phyloP scores from a whole-genome alignment of 805 yeast species.

The Pichia thaimueangensis region DNA sequence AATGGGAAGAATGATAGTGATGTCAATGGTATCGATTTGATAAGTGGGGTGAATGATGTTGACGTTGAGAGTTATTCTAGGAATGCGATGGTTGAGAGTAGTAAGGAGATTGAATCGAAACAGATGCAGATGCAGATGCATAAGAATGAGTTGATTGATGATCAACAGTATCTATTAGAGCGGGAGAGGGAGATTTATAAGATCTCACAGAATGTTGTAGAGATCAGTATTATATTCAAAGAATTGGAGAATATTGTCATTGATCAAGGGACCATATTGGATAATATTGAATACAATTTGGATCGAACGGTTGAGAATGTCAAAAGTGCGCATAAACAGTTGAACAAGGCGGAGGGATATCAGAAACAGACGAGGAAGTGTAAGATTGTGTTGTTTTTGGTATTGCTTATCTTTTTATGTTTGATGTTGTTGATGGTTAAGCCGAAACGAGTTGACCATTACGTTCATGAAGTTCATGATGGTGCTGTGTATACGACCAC shows the following conservation, averaged over 20 bases:
- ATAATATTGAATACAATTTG: constrained; percentile 88
- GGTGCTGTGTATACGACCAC: too few relatives aligned
- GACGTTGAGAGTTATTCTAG: constrained; percentile 45
- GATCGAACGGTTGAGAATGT: constrained; percentile 73
- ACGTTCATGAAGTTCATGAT: constrained; percentile 25
- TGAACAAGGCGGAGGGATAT: constrained; percentile 67
- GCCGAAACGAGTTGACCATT: constrained; percentile 36
- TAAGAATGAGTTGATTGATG: constrained; percentile 46
- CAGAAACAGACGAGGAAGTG: constrained; percentile 90
- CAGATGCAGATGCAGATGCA: constrained; percentile 32
- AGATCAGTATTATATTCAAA: constrained; percentile 85
- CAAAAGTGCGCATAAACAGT: constrained; percentile 69
- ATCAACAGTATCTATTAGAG: constrained; percentile 67
- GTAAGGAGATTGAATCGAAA: constrained; percentile 37
- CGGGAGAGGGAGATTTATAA: constrained; percentile 87
- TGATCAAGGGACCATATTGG: constrained; percentile 92
- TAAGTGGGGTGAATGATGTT: constrained; percentile 16
- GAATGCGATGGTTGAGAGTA: constrained; percentile 39
- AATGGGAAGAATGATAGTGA: not conserved
- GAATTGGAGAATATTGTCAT: constrained; percentile 88
- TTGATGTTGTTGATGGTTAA: constrained; percentile 65
- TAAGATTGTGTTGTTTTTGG: constrained; percentile 69
- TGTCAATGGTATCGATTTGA: not conserved
- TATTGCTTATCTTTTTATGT: constrained; percentile 64
- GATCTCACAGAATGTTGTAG: constrained; percentile 90